Conservation (phyloP, 2,329 filamentous ascomycete species). For the Monosporascus sp. region DNA sequence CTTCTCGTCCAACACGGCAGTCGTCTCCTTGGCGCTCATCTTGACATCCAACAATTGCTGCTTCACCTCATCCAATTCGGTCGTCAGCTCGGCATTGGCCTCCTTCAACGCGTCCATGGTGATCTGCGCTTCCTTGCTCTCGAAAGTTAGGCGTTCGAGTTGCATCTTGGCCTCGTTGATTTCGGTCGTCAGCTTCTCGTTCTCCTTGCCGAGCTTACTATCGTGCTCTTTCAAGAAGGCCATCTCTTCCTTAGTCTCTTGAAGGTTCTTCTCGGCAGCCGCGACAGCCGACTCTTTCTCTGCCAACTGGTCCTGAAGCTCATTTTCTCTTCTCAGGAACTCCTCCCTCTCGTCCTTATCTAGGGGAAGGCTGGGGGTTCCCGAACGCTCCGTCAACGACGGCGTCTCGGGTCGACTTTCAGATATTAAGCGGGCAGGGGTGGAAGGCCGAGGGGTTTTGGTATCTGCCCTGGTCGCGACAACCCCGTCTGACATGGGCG, state of each 20-base stretch:
- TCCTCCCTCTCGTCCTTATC: constrained; percentile 98
- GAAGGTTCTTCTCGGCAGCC: constrained; percentile 71
- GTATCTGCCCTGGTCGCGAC: constrained; percentile 36
- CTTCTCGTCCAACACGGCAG: constrained; percentile 87
- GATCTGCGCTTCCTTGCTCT: constrained; percentile 93
- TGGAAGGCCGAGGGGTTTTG: constrained; percentile 46
- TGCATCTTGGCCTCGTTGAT: constrained; percentile 96
- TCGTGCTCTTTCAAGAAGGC: constrained; percentile 80
- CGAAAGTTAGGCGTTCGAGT: constrained; percentile 88
- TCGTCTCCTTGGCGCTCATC: constrained; percentile 93
- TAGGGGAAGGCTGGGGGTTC: constrained; percentile 79
- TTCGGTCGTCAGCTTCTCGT: constrained; percentile 78
- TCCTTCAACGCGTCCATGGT: constrained; percentile 98
- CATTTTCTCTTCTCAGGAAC: constrained; percentile 90
- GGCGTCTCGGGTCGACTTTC: constrained; percentile 61
- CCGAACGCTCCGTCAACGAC: constrained; percentile 69
- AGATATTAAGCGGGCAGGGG: constrained; percentile 42
- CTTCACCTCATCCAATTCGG: constrained; percentile 90
- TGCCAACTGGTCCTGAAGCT: constrained; percentile 91
- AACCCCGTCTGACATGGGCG: constrained; percentile 54
- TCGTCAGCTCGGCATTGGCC: constrained; percentile 86
- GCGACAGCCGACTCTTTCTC: constrained; percentile 84
- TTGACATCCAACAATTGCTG: constrained; percentile 92
- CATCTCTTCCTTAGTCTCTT: constrained; percentile 82
- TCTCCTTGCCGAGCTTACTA: constrained; percentile 77